Base-by-base conservation (phyloP, 2,329 filamentous ascomycete genomes). In the Neofusicoccum umdonicola region DNA sequence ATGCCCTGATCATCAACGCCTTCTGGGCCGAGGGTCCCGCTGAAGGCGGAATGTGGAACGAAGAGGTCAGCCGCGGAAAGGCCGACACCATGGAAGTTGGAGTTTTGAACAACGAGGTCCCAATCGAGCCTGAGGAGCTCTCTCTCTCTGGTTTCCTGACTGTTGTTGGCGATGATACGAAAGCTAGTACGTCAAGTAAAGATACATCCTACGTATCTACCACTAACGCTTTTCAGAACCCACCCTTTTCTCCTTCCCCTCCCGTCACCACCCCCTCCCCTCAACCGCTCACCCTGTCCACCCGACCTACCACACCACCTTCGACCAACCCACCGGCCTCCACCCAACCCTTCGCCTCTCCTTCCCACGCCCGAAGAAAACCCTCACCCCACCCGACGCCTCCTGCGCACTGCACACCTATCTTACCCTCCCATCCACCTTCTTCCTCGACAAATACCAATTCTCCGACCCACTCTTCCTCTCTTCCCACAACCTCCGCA, bases 381-480 rank as follows among this genome's bases (percentile, higher is more conserved):
- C 78, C 27, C 78, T 85, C 15, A 84, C 84, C 0, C 78, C 72
- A 0, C 82, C 70, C 74, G 66, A 71, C 63, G 83, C 58, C 8
- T 79, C 81, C 35, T 97, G 94, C 77, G 84, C 85, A 15, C 81
- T 93, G 0, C 88, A 97, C 77, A 85, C 90, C 11, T 92, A 96
- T 76, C 79, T 97, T 31, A 96, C 92, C 0, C 85, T 97, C 2
- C 93, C 94, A 1, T 90, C 89, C 31, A 79, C 84, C 56, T 83
- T 97, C 67, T 97, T 98, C 77, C 87, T 90, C 44, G 94, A 98
- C 80, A 88, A 89, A 72, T 96, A 97, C 78, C 92, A 96, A 77
- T 85, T 97, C 66, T 83, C 81, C 27, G 91, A 93, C 74, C 78
- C 85, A 0, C 83, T 97, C 4, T 95, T 96, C 78, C 84, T 96